Evolutionary conservation across 2,329 filamentous ascomycete genomes (phyloP).

Genomic region (Fusarium sp.): DNA sequence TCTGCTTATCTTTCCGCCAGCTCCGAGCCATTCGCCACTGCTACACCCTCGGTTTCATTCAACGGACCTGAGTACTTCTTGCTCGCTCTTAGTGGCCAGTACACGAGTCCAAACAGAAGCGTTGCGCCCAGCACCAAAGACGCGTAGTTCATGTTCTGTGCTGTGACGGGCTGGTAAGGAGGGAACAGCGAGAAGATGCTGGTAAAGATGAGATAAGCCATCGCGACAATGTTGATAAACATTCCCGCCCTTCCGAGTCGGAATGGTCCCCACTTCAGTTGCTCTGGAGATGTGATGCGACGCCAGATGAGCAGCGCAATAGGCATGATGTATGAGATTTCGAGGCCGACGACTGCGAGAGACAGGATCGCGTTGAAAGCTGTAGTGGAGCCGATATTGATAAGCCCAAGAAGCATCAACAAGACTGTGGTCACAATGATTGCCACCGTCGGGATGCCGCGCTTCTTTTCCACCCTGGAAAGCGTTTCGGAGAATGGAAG

Average conservation of each 20-base stretch:
- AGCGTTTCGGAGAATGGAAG: slow-evolving; percentile 27
- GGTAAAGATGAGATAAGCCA: slow-evolving; percentile 23
- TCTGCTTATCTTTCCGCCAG: background rate
- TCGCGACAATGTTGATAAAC: slow-evolving; percentile 15
- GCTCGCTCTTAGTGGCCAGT: slow-evolving; percentile 30
- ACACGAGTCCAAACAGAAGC: slow-evolving; percentile 28
- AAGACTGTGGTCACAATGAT: slow-evolving; percentile 6
- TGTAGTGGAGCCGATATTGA: slow-evolving; percentile 39
- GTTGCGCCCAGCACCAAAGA: slow-evolving; percentile 20
- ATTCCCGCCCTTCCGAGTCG: slow-evolving; percentile 24
- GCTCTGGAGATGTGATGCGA: slow-evolving; percentile 9
- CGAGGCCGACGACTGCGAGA: slow-evolving; percentile 23
- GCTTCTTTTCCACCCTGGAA: slow-evolving; percentile 17
- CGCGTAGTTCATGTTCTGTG: slow-evolving; percentile 13
- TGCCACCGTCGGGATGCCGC: slow-evolving; percentile 21
- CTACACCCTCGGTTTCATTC: slow-evolving; percentile 12
- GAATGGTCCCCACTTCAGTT: slow-evolving; percentile 30
- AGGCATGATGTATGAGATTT: slow-evolving; percentile 29
- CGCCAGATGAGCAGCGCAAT: slow-evolving; percentile 29
- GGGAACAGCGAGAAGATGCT: slow-evolving; percentile 32
- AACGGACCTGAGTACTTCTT: slow-evolving; percentile 30
- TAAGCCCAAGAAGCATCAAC: slow-evolving; percentile 32
- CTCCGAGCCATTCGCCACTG: background rate
- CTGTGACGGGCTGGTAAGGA: slow-evolving; percentile 2
- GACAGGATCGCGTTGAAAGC: slow-evolving; percentile 38